A percentile compares a stretch with the other conserved stretches of the same genome.
Conservation (phyloP, 202 grass and related monocot species). For the Zoysia matrella region DNA sequence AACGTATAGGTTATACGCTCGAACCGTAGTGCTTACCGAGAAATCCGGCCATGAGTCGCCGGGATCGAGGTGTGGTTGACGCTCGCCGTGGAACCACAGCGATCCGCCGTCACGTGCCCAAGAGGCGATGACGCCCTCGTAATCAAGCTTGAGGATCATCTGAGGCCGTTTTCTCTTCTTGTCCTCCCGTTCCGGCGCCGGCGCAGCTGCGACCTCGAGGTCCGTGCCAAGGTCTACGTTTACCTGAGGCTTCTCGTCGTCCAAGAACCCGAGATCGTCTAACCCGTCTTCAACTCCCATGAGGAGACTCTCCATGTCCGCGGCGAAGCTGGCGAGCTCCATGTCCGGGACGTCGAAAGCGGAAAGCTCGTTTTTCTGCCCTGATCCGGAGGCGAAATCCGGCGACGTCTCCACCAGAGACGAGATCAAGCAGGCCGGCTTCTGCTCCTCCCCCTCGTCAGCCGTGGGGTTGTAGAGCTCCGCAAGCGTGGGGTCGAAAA, state of each 20-base stretch:
- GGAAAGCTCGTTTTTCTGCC: slow-evolving; percentile 36
- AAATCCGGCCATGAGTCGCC: slow-evolving; percentile 63
- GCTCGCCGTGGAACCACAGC: slow-evolving; percentile 81
- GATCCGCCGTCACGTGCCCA: slow-evolving; percentile 66
- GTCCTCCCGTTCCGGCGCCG: slow-evolving; percentile 22
- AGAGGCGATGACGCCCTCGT: slow-evolving; percentile 74
- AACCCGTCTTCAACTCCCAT: slow-evolving; percentile 63
- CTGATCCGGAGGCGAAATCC: slow-evolving; percentile 35
- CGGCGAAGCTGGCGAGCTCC: slow-evolving; percentile 77
- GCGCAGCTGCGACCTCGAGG: slow-evolving; percentile 1
- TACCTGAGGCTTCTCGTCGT: slow-evolving; percentile 49
- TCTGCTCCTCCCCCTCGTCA: slow-evolving; percentile 50
- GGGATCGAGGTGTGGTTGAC: slow-evolving; percentile 44
- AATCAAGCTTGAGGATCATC: slow-evolving; percentile 82
- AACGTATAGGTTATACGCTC: not conserved
- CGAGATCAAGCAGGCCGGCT: not conserved
- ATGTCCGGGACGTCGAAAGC: slow-evolving; percentile 71
- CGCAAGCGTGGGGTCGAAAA: slow-evolving; percentile 75
- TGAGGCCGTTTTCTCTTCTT: slow-evolving; percentile 48
- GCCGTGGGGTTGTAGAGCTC: slow-evolving; percentile 60
- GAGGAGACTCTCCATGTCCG: slow-evolving; percentile 89
- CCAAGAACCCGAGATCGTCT: slow-evolving; percentile 57
- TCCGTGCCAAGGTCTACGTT: slow-evolving; percentile 30
- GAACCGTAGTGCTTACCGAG: slow-evolving; percentile 48
- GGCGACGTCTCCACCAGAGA: not conserved